phyloP scores from a whole-genome alignment of 805 yeast genomes.

The Hanseniaspora lindneri region DNA sequence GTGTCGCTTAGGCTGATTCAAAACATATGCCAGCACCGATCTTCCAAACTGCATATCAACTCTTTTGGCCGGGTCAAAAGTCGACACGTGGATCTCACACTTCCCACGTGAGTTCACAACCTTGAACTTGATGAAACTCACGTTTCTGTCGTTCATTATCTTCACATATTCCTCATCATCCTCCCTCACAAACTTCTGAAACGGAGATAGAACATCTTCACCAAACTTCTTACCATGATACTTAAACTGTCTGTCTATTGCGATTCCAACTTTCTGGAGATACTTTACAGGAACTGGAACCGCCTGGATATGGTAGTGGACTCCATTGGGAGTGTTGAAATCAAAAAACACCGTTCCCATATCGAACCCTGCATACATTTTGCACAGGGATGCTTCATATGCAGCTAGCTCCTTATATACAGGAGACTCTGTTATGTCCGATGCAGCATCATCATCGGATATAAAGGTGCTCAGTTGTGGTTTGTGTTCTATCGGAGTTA shows the following conservation, averaged over 20 bases:
- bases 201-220: constrained; percentile 21
- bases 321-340: constrained; percentile 47
- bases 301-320: constrained; percentile 70
- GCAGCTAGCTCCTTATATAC: constrained; percentile 35
- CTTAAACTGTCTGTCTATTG: constrained; percentile 35
- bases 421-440: constrained; percentile 22
- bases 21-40: constrained; percentile 54
- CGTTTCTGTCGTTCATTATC: constrained; percentile 24
- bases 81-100: constrained; percentile 28
- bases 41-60: constrained; percentile 79
- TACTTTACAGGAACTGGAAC: constrained; percentile 49
- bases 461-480: constrained; percentile 33
- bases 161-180: constrained; percentile 24
- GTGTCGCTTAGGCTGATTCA: constrained; percentile 48
- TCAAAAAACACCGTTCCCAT: constrained; percentile 56
- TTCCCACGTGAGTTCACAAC: constrained; percentile 27
- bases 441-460: constrained; percentile 24
- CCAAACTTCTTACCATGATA: constrained; percentile 40
- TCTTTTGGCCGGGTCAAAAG: constrained; percentile 28
- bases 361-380: constrained; percentile 35
- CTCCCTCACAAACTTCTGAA: constrained; percentile 27
- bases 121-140: constrained; percentile 29
- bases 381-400: constrained; percentile 39
- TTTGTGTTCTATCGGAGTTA: constrained; percentile 67
- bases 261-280: constrained; percentile 34